Evolutionary conservation across 2,329 filamentous ascomycete genomes (phyloP).

Genomic region (Calonectria fujianensis): DNA sequence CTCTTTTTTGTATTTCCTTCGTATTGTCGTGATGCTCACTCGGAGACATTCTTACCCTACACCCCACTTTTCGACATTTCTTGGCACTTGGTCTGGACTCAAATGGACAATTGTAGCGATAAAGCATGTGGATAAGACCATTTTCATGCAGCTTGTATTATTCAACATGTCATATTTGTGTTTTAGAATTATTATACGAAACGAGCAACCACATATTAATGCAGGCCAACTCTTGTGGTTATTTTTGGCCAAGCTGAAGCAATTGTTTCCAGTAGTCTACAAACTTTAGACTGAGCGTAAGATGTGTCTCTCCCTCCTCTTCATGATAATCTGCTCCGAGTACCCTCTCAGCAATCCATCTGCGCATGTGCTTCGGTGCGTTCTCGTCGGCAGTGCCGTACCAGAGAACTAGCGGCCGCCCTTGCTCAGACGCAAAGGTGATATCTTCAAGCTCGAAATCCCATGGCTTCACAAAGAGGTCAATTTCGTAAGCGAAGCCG

Average conservation of each 20-base stretch:
- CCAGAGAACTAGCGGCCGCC: slow-evolving; percentile 31
- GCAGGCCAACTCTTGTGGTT: not conserved
- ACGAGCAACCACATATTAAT: not conserved
- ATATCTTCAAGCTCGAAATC: slow-evolving; percentile 38
- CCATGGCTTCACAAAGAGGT: slow-evolving; percentile 28
- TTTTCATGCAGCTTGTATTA: not conserved
- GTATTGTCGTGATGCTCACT: not conserved
- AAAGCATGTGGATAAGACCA: not conserved
- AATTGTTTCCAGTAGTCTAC: slow-evolving; percentile 37
- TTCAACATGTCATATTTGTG: not conserved
- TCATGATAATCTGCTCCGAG: slow-evolving; percentile 29
- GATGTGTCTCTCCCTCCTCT: slow-evolving; percentile 37
- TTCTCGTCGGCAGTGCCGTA: slow-evolving; percentile 37
- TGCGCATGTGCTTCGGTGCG: slow-evolving; percentile 40
- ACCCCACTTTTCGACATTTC: not conserved
- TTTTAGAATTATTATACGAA: not conserved
- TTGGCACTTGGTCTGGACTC: not conserved
- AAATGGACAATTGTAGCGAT: not conserved
- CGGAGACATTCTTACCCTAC: not conserved
- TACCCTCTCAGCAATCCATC: slow-evolving; percentile 36
- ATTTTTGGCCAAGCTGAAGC: not conserved
- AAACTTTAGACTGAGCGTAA: slow-evolving; percentile 29
- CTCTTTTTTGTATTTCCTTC: not conserved
- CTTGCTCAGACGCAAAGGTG: slow-evolving; percentile 27
- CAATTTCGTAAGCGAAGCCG: slow-evolving; percentile 26